These are phyloP conservation scores for Wickerhamomyces sydowiorum DNA, from an alignment of 805 yeast species.

Conservation along the genomic window DNA sequence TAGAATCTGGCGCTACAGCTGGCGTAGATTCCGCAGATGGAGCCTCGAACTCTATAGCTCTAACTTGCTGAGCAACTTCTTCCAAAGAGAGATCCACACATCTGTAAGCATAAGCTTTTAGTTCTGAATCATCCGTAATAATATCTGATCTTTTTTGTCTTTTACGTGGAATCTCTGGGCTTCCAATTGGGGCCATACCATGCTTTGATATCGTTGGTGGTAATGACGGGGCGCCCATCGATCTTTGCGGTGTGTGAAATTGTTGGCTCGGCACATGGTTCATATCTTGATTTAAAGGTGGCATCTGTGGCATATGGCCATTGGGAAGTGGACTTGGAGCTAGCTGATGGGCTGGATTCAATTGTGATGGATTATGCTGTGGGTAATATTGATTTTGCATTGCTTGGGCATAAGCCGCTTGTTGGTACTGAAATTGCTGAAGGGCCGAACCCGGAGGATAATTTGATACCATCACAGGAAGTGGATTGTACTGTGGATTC, in stretches of 20 bases:
- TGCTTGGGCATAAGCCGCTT: conserved; percentile 8
- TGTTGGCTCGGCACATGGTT: conserved; percentile 1
- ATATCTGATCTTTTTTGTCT: conserved; percentile 22
- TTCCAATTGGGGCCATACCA: conserved; percentile 4
- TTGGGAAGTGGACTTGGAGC: conserved; percentile 5
- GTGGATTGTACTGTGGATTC: conserved; percentile 1
- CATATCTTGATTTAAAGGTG: not conserved
- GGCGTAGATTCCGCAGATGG: conserved; percentile 16
- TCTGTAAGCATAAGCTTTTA: conserved; percentile 30
- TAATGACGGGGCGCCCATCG: conserved; percentile 8
- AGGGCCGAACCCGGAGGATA: conserved; percentile 1
- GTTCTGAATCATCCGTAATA: conserved; percentile 29
- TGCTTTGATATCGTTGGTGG: conserved; percentile 2
- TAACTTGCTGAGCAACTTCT: conserved; percentile 39
- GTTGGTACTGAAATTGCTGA: conserved; percentile 13
- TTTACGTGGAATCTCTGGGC: conserved; percentile 20
- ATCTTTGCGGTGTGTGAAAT: conserved; percentile 22
- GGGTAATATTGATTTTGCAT: conserved; percentile 7
- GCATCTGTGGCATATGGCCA: conserved; percentile 1
- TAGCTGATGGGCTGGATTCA: conserved; percentile 5
- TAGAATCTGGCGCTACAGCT: conserved; percentile 22
- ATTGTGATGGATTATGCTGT: conserved; percentile 10
- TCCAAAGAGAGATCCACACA: conserved; percentile 28
- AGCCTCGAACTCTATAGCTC: conserved; percentile 31
- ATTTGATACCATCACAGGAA: conserved; percentile 2